These are phyloP conservation scores for Rubroshorea leprosula DNA, from an alignment of 345 rosid species.

Conservation along the genomic window DNA sequence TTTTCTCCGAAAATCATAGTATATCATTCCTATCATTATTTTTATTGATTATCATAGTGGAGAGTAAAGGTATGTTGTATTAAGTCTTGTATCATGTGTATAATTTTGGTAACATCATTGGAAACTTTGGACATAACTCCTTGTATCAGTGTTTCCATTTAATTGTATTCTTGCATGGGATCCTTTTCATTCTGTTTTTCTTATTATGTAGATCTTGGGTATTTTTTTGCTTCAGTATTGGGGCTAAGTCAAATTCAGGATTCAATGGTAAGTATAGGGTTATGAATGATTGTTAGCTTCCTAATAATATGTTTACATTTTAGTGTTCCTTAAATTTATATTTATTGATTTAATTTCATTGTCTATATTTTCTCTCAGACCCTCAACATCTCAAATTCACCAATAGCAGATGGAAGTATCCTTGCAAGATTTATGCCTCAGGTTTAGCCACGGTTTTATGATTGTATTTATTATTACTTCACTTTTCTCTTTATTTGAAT, in stretches of 20 bases:
- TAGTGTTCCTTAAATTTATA: background rate
- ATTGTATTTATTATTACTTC: slow-evolving; percentile 1
- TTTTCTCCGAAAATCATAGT: slow-evolving; percentile 41
- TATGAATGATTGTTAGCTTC: background rate
- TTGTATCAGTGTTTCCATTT: slow-evolving; percentile 3
- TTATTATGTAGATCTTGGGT: slow-evolving; percentile 33
- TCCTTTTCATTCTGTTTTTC: background rate
- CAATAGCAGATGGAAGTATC: slow-evolving; percentile 15
- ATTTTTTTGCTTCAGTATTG: slow-evolving; percentile 22
- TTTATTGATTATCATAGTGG: slow-evolving; percentile 42
- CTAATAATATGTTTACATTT: slow-evolving; percentile 5
- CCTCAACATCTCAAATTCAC: slow-evolving; percentile 17
- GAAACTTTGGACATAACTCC: background rate
- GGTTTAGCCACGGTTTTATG: background rate
- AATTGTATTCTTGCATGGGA: slow-evolving; percentile 1
- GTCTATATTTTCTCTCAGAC: slow-evolving; percentile 19
- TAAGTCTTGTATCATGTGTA: background rate
- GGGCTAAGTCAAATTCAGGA: slow-evolving; percentile 25
- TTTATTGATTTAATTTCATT: slow-evolving; percentile 1
- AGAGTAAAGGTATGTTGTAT: slow-evolving; percentile 44
- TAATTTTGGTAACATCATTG: no score
- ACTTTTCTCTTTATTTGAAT: background rate
- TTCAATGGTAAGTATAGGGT: slow-evolving; percentile 20
- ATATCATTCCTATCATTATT: slow-evolving; percentile 41
- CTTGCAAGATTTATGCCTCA: slow-evolving; percentile 13